phyloP scores from a whole-genome alignment of 1,284 basidiomycete genomes.

The Tilletia setariae region DNA sequence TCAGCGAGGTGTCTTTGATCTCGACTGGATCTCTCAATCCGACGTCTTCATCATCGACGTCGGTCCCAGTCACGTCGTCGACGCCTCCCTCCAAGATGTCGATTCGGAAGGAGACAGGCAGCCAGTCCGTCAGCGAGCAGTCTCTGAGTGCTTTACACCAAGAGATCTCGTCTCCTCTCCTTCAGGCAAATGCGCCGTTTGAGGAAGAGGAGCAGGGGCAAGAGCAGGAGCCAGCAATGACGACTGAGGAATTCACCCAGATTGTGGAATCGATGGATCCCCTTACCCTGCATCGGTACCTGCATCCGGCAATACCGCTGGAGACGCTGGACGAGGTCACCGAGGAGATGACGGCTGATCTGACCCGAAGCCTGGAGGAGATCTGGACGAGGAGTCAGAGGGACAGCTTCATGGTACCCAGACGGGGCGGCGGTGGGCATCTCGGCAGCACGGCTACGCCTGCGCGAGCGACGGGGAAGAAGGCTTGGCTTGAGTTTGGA shows the following conservation, averaged over 20 bases:
- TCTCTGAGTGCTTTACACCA: no score
- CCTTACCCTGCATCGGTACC: slow-evolving; percentile 1
- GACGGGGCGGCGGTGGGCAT: no score
- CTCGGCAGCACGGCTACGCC: no score
- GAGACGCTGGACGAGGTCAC: slow-evolving; percentile 13
- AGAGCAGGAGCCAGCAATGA: no score
- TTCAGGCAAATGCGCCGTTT: neutral
- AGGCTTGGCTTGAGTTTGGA: neutral
- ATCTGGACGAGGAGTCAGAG: slow-evolving; percentile 7
- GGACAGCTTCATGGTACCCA: neutral
- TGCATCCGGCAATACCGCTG: slow-evolving; percentile 10
- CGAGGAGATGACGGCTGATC: slow-evolving; percentile 11
- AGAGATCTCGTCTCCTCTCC: neutral
- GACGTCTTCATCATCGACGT: neutral
- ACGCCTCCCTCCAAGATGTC: no score
- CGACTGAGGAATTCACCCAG: no score
- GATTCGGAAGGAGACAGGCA: no score
- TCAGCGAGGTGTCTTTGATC: neutral
- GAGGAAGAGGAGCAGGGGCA: no score
- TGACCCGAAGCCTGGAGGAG: slow-evolving; percentile 8
- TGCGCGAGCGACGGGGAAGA: no score
- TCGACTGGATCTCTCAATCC: neutral
- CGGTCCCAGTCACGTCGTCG: neutral
- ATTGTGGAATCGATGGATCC: neutral
- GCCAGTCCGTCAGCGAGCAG: no score